These are phyloP conservation scores for Ashbya aceris DNA, from an alignment of 1,139 yeast genomes.

Conservation along the genomic window DNA sequence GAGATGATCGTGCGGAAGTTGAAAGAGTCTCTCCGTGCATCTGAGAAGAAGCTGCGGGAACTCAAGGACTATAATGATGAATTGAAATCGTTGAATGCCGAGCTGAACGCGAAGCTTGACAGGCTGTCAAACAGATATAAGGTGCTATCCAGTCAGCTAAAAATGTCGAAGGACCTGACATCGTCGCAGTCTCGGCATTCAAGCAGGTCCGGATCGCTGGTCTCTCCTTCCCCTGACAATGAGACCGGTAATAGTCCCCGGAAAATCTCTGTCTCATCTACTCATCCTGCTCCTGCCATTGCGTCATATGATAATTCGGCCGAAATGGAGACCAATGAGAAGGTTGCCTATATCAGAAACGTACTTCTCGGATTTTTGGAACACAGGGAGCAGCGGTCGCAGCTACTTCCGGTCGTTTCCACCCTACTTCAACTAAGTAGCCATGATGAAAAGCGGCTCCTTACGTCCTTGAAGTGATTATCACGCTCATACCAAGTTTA, in stretches of 20 bases:
- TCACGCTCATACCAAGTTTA: background rate
- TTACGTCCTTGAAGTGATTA: slow-evolving; percentile 46
- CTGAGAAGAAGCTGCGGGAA: slow-evolving; percentile 45
- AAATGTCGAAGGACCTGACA: slow-evolving; percentile 28
- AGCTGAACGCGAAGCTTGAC: slow-evolving; percentile 54
- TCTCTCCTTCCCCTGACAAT: background rate
- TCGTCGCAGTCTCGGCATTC: slow-evolving; percentile 15
- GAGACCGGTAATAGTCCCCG: background rate
- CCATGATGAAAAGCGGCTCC: slow-evolving; percentile 62
- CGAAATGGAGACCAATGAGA: slow-evolving; percentile 30
- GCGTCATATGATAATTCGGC: background rate
- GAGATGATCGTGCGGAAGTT: slow-evolving; percentile 35
- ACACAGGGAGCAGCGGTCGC: slow-evolving; percentile 82
- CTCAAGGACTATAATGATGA: slow-evolving; percentile 48
- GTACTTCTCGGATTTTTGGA: slow-evolving; percentile 83
- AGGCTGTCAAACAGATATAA: slow-evolving; percentile 61
- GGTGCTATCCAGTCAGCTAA: slow-evolving; percentile 46
- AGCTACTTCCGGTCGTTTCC: slow-evolving; percentile 75
- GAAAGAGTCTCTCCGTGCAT: slow-evolving; percentile 42
- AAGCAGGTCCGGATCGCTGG: background rate
- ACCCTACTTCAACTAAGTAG: slow-evolving; percentile 59
- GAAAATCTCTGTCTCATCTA: background rate
- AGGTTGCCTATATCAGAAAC: slow-evolving; percentile 74
- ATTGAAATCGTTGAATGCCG: slow-evolving; percentile 59
- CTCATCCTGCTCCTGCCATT: background rate